Conservation (phyloP, 2,329 filamentous ascomycete genomes). For the Cordyceps militaris region DNA sequence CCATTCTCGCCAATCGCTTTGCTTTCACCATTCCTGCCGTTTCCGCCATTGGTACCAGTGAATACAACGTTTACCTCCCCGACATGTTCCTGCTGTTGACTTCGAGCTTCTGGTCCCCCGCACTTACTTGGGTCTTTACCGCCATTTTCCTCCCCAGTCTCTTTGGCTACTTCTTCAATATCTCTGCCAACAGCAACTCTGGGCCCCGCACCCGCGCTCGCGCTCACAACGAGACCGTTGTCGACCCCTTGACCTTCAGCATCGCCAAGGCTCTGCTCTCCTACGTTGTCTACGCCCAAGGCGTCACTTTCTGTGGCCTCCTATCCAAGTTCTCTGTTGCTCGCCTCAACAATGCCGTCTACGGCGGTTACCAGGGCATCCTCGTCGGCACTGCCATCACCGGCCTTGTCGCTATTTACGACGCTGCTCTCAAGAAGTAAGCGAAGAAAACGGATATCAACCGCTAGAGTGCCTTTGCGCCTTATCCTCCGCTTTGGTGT, state of each 20-base stretch:
- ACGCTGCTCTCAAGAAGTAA: slow-evolving; percentile 67
- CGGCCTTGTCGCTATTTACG: slow-evolving; percentile 64
- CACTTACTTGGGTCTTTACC: slow-evolving; percentile 68
- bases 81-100: slow-evolving; percentile 76
- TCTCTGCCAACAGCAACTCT: slow-evolving; percentile 50
- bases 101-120: slow-evolving; percentile 74
- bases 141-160: slow-evolving; percentile 62
- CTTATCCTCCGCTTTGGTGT: not conserved
- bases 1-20: slow-evolving; percentile 65
- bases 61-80: slow-evolving; percentile 61
- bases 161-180: slow-evolving; percentile 84
- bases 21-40: slow-evolving; percentile 66
- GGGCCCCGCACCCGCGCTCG: slow-evolving; percentile 36
- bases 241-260: slow-evolving; percentile 87
- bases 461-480: not conserved
- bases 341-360: slow-evolving; percentile 59
- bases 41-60: slow-evolving; percentile 44
- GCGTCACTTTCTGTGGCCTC: slow-evolving; percentile 54
- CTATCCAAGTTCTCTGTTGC: slow-evolving; percentile 53
- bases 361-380: slow-evolving; percentile 64
- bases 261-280: slow-evolving; percentile 77
- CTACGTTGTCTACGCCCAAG: slow-evolving; percentile 71
- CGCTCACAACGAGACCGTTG: slow-evolving; percentile 33
- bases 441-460: not conserved
- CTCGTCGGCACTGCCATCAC: slow-evolving; percentile 63